Evolutionary conservation across 2,329 filamentous ascomycete species (phyloP).

Genomic region (Sporothrix sp.): DNA sequence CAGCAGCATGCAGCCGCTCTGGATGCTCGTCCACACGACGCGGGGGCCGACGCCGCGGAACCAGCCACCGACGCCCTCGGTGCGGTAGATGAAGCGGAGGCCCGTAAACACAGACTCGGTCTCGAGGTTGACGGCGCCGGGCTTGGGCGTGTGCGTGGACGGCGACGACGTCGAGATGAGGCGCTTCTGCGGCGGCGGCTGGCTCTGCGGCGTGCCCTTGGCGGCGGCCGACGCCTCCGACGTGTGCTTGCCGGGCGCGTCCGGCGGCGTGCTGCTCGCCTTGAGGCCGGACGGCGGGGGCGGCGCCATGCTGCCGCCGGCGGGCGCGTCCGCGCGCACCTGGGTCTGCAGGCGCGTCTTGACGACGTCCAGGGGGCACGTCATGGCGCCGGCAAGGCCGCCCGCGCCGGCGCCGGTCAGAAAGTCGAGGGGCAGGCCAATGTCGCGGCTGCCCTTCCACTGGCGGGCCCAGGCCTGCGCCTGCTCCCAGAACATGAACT

Average conservation of each 20-base stretch:
- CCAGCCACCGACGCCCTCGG: conserved; percentile 80
- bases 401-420: conserved; percentile 83
- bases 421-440: conserved; percentile 77
- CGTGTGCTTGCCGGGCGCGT: conserved; percentile 13
- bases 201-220: conserved; percentile 8
- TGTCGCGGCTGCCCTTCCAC: conserved; percentile 71
- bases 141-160: conserved; percentile 69
- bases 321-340: conserved; percentile 38
- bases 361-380: conserved; percentile 92
- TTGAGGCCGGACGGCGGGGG: conserved; percentile 7
- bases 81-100: conserved; percentile 76
- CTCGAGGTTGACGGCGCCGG: conserved; percentile 70
- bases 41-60: conserved; percentile 91
- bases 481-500: conserved; percentile 98
- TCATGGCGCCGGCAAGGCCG: conserved; percentile 86
- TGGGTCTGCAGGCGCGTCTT: conserved; percentile 97
- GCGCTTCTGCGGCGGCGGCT: conserved; percentile 44
- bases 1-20: conserved; percentile 94
- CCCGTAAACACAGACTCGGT: conserved; percentile 85
- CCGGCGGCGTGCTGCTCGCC: conserved; percentile 9
- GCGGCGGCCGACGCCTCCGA: conserved; percentile 12
- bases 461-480: conserved; percentile 71
- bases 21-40: conserved; percentile 93
- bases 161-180: conserved; percentile 85
- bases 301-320: too few relatives aligned